Evolutionary conservation across 352 stramenopile species (phyloP).

Genomic region (Phytopythium aichiense): DNA sequence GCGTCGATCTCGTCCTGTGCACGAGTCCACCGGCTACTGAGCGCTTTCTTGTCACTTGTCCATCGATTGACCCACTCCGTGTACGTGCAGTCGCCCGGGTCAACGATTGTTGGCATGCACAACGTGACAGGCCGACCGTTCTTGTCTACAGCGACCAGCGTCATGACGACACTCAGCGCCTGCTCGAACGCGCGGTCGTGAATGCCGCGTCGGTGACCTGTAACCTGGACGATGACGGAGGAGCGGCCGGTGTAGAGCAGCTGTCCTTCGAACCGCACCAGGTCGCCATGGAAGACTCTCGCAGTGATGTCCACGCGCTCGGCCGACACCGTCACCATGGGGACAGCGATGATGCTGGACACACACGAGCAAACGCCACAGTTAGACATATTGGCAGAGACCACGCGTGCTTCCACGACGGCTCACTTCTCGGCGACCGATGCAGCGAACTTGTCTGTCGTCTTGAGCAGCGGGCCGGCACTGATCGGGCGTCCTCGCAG

Average conservation of each 20-base stretch:
- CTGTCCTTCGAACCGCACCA: slow-evolving; percentile 35
- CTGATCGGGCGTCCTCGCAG: slow-evolving; percentile 40
- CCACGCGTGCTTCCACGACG: not conserved
- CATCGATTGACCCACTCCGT: slow-evolving; percentile 14
- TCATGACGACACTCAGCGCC: slow-evolving; percentile 33
- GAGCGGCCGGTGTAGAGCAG: slow-evolving; percentile 31
- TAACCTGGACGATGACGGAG: slow-evolving; percentile 30
- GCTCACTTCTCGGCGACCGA: slow-evolving; percentile 32
- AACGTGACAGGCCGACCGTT: slow-evolving; percentile 16
- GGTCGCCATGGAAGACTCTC: slow-evolving; percentile 27
- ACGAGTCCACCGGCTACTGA: slow-evolving; percentile 19
- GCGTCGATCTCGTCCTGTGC: slow-evolving; percentile 21
- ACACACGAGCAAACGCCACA: not conserved
- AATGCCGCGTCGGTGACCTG: slow-evolving; percentile 28
- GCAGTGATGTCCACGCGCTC: slow-evolving; percentile 28
- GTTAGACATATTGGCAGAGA: too few species aligned
- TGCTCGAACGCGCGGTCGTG: slow-evolving; percentile 15
- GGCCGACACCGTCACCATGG: slow-evolving; percentile 14
- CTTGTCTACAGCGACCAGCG: slow-evolving; percentile 35
- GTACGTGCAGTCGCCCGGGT: slow-evolving; percentile 12
- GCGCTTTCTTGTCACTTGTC: slow-evolving; percentile 17
- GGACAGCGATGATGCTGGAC: slow-evolving; percentile 13
- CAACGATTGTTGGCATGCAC: slow-evolving; percentile 22
- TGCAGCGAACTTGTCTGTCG: slow-evolving; percentile 36
- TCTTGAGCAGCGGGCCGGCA: slow-evolving; percentile 40